Evolutionary conservation across 2,329 filamentous ascomycete genomes (phyloP), one percentile per base, ranked within the genome.

Genomic region (Chalaropsis ovoidea): DNA sequence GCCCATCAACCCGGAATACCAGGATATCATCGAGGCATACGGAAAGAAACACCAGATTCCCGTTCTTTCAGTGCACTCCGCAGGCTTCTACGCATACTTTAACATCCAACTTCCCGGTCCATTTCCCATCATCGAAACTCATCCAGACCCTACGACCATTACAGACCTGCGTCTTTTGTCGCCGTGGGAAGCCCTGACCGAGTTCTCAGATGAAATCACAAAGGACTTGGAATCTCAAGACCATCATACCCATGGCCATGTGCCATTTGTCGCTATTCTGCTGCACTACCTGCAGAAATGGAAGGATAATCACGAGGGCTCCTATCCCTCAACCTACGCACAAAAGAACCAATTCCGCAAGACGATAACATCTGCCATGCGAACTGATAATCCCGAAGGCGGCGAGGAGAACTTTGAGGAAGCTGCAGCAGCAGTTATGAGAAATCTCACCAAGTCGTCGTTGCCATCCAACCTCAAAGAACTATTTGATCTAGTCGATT

Each of bases 351-450:
- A 86, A 15, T 97, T 99, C 73, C 82, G 89, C 65, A 82, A 86
- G 35, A 76, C 86, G 13, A 84, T 99, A 1, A 79, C 84, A 11
- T 79, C 80, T 5, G 84, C 82, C 2, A 83, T 87, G 70, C 84
- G 91, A 70, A 88, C 79, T 62, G 78, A 87, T 70, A 95, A 85
- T 67, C 75, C 90, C 0, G 91, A 95, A 74, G 92, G 91, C 58
- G 89, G 88, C 66, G 94, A 99, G 73, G 94, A 99, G 77, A 99
- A 99, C 74, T 99, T 91, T 72, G 90, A 96, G 68, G 94, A 99
- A 75, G 95, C 94, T 3, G 85, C 86, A 58, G 86, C 85, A 15
- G 90, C 92, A 4, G 91, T 97, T 0, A 80, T 97, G 71, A 95
- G 95, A 75, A 89, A 88, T n/a, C 79, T 99, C 41, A 86, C 87